phyloP scores from a whole-genome alignment of 345 rosid genomes.

The Noccaea caerulescens region DNA sequence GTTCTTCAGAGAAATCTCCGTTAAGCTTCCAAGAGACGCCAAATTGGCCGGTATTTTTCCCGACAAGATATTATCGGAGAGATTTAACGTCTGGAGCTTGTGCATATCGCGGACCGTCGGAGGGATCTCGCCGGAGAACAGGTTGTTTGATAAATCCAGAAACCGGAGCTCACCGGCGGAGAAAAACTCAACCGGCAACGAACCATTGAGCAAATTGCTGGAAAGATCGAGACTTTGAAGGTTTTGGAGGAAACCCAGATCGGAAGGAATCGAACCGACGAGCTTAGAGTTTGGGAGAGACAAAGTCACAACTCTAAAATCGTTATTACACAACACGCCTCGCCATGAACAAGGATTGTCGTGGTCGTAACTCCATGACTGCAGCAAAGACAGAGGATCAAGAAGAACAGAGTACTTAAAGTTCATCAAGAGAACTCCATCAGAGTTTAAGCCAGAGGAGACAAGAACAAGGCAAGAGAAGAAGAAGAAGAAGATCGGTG shows the following conservation, averaged over 20 bases:
- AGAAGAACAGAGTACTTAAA: constrained; percentile 65
- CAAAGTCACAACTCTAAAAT: constrained; percentile 57
- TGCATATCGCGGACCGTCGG: constrained; percentile 32
- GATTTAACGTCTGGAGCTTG: constrained; percentile 38
- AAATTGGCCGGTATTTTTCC: constrained; percentile 43
- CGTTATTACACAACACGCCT: constrained; percentile 65
- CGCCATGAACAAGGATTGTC: constrained; percentile 83
- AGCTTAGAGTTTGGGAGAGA: constrained; percentile 71
- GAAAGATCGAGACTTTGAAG: constrained; percentile 75
- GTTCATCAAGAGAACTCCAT: constrained; percentile 76
- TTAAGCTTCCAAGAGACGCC: constrained; percentile 53
- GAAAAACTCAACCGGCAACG: constrained; percentile 66
- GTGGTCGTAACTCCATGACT: constrained; percentile 63
- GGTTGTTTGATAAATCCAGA: constrained; percentile 81
- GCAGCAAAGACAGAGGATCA: constrained; percentile 72
- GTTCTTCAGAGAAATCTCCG: constrained; percentile 60
- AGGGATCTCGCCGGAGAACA: constrained; percentile 73
- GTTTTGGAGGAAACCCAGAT: constrained; percentile 61
- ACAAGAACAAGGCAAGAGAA: constrained; percentile 44
- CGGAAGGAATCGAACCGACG: constrained; percentile 73
- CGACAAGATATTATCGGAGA: constrained; percentile 39
- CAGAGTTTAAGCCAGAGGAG: constrained; percentile 52
- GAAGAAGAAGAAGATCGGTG: constrained; percentile 34
- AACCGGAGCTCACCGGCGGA: constrained; percentile 55
- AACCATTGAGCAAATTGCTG: constrained; percentile 82